Base-by-base conservation (phyloP, 148 eudicot genomes). In the Arbutus unedo region DNA sequence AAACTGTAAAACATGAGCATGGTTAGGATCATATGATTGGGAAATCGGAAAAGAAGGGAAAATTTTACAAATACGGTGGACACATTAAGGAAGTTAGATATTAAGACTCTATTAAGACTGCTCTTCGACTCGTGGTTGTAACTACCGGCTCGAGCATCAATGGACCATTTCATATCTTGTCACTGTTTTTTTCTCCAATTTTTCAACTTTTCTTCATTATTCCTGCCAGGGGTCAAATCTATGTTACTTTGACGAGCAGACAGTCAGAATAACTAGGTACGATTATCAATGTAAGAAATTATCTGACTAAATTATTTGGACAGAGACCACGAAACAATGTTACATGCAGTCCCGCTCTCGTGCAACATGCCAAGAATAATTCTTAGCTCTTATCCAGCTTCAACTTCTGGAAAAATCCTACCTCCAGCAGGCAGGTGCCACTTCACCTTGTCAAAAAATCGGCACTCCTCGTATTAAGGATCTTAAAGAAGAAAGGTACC, bases 1-100 rank as follows among this genome's bases (percentile, higher is more conserved):
- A 70, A 87, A 79, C 98, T 92, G 79, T 38, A 85, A 78, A 85
- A 82, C 6, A 81, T 55, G 62, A 54, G 43, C 68, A 80, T 53
- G 25, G n/a, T 74, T 54, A 67, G 45, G 23, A 72, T 84, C 78
- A 85, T 82, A 79, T 18, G 21, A 71, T 4, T 48, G 23, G 38
- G 15, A 2, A 74, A 23, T 54, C 53, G 16, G 11, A 21, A 56
- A 43, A 38, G 9, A 57, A 21, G 9, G 55, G 18, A 45, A 45
- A 45, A 21, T 10, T 60, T 41, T 79, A 21, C 49, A 31, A 10
- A 71, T 11, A 68, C 2, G 19, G 50, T 50, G 38, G 21, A 31
- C 54, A 19, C 51, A 53, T 70, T 38, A 38, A 48, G 14, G 21
- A 21, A 68, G 0, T 44, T 38, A 53, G 25, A 49, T 13, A 64